Evolutionary conservation across 768 basidiomycete genomes (phyloP).

Genomic region (Candolleomyces aberdarensis): DNA sequence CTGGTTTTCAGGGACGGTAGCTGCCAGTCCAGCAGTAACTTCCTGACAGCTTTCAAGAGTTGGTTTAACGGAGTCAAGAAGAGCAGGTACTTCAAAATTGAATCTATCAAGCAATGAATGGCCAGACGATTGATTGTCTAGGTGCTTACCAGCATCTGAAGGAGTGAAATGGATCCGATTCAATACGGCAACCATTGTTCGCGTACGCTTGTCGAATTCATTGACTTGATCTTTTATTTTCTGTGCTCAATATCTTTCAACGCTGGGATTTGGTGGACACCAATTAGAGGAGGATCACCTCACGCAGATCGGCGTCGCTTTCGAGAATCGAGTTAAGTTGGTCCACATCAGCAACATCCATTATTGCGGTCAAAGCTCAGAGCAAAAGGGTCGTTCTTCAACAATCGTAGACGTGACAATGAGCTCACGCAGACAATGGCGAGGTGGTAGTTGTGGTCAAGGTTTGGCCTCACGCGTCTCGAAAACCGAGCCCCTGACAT

Average conservation of each 20-base stretch:
- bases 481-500: too few relatives aligned
- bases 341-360: constrained; percentile 57
- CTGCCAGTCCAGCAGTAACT: constrained; percentile 48
- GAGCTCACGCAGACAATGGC: too few relatives aligned
- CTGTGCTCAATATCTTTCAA: constrained; percentile 33
- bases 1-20: constrained; percentile 63
- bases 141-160: constrained; percentile 47
- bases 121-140: not conserved
- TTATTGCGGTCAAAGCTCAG: constrained; percentile 18
- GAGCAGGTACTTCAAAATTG: constrained; percentile 48
- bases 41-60: constrained; percentile 53
- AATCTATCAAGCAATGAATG: not conserved
- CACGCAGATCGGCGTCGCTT: constrained; percentile 58
- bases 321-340: constrained; percentile 59
- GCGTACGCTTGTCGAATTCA: constrained; percentile 71
- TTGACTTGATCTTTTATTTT: constrained; percentile 78
- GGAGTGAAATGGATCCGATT: constrained; percentile 82
- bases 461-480: too few relatives aligned
- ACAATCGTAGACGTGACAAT: too few relatives aligned
- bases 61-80: constrained; percentile 57
- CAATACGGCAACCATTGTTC: constrained; percentile 68
- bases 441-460: too few relatives aligned
- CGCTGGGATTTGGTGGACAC: not conserved
- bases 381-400: too few relatives aligned
- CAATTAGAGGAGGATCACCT: constrained; percentile 39